These are phyloP conservation scores for Phialocephala sp. DNA, from an alignment of 2,329 filamentous ascomycete genomes.

Conservation along the genomic window DNA sequence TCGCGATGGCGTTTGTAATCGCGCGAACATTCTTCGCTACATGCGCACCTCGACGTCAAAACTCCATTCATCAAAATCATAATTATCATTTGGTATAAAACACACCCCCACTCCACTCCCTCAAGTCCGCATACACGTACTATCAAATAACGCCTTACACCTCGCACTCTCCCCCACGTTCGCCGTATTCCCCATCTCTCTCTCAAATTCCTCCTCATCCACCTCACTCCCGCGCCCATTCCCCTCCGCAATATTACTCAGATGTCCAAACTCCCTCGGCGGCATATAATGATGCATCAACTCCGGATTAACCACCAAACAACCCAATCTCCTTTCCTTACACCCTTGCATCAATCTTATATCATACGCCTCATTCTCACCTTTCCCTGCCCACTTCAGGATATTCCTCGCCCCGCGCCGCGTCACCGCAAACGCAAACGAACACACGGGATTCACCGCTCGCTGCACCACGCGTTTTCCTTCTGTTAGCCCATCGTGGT, in stretches of 20 bases:
- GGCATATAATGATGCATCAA: slow-evolving; percentile 46
- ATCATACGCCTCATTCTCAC: slow-evolving; percentile 45
- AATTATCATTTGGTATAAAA: too few species aligned
- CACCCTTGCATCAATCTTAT: slow-evolving; percentile 44
- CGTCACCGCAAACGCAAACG: slow-evolving; percentile 43
- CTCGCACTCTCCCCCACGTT: slow-evolving; percentile 46
- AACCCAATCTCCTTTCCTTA: slow-evolving; percentile 40
- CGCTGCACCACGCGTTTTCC: slow-evolving; percentile 39
- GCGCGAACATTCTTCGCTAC: too few species aligned
- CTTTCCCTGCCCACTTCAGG: slow-evolving; percentile 39
- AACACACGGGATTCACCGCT: slow-evolving; percentile 40
- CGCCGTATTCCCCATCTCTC: slow-evolving; percentile 43
- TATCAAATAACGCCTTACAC: slow-evolving; percentile 43
- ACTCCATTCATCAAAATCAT: too few species aligned
- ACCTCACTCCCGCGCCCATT: slow-evolving; percentile 22
- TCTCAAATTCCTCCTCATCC: slow-evolving; percentile 35
- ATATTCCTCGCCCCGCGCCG: slow-evolving; percentile 43
- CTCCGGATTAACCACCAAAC: slow-evolving; percentile 47
- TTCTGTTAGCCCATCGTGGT: slow-evolving; percentile 32
- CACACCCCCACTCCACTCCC: not conserved
- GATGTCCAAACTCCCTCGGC: slow-evolving; percentile 33
- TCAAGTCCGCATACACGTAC: slow-evolving; percentile 32
- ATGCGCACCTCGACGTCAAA: too few species aligned
- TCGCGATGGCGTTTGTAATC: too few species aligned
- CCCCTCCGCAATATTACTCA: slow-evolving; percentile 9